These are phyloP conservation scores for Podila minutissima DNA, from an alignment of 192 early-diverging fungal genomes.

Conservation along the genomic window DNA sequence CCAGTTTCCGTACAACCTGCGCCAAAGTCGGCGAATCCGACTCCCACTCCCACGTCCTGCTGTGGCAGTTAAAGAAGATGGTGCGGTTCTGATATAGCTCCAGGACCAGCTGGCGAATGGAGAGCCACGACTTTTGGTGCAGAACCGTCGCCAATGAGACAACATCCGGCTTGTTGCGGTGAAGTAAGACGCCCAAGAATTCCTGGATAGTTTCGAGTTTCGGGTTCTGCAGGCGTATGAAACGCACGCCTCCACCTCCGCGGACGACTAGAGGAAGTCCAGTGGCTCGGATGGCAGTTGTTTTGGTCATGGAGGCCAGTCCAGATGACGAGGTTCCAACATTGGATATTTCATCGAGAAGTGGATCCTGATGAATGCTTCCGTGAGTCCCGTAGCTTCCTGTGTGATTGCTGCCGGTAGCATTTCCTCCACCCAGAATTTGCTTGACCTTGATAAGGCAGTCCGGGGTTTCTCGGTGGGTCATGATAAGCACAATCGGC, in stretches of 20 bases:
- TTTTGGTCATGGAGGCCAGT: constrained; percentile 18
- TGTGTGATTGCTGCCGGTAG: constrained; percentile 3
- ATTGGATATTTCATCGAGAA: constrained; percentile 24
- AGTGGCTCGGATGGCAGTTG: constrained; percentile 8
- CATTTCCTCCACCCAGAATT: constrained; percentile 27
- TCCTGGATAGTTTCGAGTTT: constrained; percentile 28
- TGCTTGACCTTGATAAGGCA: constrained; percentile 41
- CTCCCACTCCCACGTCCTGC: constrained; percentile 33
- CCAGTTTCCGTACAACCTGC: constrained; percentile 26
- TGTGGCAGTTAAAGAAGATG: constrained; percentile 20
- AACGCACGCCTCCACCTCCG: constrained; percentile 43
- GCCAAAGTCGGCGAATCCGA: constrained; percentile 26
- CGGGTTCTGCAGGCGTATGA: constrained; percentile 34
- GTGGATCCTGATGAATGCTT: constrained; percentile 17
- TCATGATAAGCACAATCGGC: constrained; percentile 47
- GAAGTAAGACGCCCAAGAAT: constrained; percentile 24
- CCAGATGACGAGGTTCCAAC: background rate
- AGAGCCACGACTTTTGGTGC: constrained; percentile 31
- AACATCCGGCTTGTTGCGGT: constrained; percentile 21
- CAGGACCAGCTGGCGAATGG: constrained; percentile 35
- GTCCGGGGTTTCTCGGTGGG: constrained; percentile 30
- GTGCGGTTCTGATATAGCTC: constrained; percentile 40
- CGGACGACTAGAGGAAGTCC: constrained; percentile 27
- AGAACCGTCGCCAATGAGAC: constrained; percentile 28
- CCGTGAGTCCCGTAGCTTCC: constrained; percentile 10